phyloP scores from a whole-genome alignment of 441 rosid species.

The Adansonia rubrostipa region DNA sequence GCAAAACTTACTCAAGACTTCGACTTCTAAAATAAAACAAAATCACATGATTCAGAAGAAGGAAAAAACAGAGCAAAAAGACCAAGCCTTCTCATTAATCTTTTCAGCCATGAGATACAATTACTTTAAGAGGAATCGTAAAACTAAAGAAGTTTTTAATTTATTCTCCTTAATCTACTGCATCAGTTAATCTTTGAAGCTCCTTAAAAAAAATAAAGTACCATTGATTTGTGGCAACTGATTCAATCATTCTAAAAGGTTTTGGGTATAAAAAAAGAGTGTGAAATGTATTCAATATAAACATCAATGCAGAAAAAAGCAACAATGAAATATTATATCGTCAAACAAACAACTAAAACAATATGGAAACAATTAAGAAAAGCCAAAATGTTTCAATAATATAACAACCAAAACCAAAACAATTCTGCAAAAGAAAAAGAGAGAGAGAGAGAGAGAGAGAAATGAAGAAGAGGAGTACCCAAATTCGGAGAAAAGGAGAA shows the following conservation, averaged over 20 bases:
- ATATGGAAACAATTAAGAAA: not conserved
- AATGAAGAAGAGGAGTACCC: not conserved
- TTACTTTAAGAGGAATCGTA: not conserved
- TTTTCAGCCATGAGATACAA: not conserved
- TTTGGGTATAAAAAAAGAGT: not conserved
- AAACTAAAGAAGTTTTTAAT: not conserved
- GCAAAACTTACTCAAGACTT: not conserved
- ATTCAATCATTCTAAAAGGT: not conserved
- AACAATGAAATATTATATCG: not conserved
- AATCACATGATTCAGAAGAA: not conserved
- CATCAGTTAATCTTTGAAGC: not conserved
- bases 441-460: not conserved
- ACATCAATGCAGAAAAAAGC: not conserved
- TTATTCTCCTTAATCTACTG: not conserved
- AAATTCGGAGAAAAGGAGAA: not conserved
- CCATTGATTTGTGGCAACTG: not conserved
- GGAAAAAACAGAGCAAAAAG: not conserved
- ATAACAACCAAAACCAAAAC: not conserved
- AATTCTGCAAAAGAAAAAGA: not conserved
- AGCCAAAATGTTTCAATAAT: not conserved
- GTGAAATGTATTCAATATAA: not conserved
- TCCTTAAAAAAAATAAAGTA: not conserved
- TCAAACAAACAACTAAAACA: conserved; percentile 13
- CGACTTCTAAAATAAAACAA: too few relatives aligned
- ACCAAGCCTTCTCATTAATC: not conserved